Conservation (phyloP, 1,139 yeast species). For the Saccharomyces hybrid region DNA sequence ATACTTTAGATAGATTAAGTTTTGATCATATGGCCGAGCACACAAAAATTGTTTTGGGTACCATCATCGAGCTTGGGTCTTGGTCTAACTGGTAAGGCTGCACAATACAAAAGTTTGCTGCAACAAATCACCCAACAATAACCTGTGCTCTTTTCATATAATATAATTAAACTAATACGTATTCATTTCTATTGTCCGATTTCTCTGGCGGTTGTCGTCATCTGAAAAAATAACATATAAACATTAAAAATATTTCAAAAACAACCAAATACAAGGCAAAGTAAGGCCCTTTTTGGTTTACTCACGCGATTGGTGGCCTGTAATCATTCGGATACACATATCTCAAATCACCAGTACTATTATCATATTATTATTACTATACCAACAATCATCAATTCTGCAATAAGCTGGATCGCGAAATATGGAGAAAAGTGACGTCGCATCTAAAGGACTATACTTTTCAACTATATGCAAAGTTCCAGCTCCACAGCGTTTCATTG, state of each 20-base stretch:
- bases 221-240: neutral
- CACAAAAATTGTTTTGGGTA: conserved; percentile 65
- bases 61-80: conserved; percentile 55
- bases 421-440: neutral
- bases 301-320: neutral
- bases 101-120: too few species aligned
- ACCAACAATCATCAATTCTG: neutral
- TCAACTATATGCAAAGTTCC: conserved; percentile 30
- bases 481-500: conserved; percentile 42
- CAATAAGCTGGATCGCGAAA: neutral
- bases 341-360: too few species aligned
- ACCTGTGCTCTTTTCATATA: neutral
- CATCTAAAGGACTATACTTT: neutral
- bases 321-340: neutral
- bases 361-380: neutral
- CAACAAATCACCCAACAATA: too few species aligned
- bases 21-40: conserved; percentile 74
- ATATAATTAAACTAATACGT: neutral
- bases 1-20: conserved; percentile 73
- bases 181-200: neutral
- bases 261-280: too few species aligned
- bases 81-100: conserved; percentile 12
- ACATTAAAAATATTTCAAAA: too few species aligned
- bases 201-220: neutral
- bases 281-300: neutral